Conservation (phyloP, 2,329 filamentous ascomycete genomes). For the Botrytis byssoidea region DNA sequence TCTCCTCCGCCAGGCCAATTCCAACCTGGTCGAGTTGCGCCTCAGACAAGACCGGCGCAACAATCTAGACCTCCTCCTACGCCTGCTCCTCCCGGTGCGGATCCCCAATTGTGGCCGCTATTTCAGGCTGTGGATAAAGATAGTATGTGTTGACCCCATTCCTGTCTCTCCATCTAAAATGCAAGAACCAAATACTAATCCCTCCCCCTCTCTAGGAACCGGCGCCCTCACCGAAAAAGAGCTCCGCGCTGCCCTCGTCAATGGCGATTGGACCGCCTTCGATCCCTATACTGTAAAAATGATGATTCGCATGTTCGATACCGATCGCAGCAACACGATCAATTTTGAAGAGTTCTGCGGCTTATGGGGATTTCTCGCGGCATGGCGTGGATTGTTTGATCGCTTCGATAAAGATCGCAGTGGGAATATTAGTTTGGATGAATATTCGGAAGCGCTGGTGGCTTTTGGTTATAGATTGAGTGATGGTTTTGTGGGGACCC, state of each 20-base stretch:
- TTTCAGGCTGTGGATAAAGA: conserved; percentile 91
- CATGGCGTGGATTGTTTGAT: conserved; percentile 93
- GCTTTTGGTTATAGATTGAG: conserved; percentile 92
- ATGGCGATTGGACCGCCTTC: conserved; percentile 93
- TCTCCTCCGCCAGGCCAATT: conserved; percentile 45
- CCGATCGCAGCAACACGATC: conserved; percentile 82
- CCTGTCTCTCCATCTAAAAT: background rate
- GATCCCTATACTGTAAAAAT: conserved; percentile 92
- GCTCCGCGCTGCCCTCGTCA: conserved; percentile 86
- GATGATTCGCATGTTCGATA: conserved; percentile 99
- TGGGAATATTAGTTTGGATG: conserved; percentile 80
- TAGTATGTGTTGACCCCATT: conserved; percentile 47
- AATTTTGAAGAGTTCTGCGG: conserved; percentile 96
- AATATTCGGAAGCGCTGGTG: conserved; percentile 87
- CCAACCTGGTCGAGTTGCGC: conserved; percentile 42
- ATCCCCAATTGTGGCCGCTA: conserved; percentile 75
- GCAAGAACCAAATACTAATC: conserved; percentile 17
- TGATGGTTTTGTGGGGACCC: conserved; percentile 74
- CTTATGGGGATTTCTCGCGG: conserved; percentile 91
- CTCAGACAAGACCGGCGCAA: conserved; percentile 44
- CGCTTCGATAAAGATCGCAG: conserved; percentile 86
- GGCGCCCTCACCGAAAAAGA: conserved; percentile 84
- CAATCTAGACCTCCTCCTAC: conserved; percentile 66
- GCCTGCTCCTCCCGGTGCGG: conserved; percentile 57
- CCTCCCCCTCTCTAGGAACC: conserved; percentile 50